Base-by-base conservation (phyloP, 2,329 filamentous ascomycete genomes). In the Bimuria novae-zelandiae region DNA sequence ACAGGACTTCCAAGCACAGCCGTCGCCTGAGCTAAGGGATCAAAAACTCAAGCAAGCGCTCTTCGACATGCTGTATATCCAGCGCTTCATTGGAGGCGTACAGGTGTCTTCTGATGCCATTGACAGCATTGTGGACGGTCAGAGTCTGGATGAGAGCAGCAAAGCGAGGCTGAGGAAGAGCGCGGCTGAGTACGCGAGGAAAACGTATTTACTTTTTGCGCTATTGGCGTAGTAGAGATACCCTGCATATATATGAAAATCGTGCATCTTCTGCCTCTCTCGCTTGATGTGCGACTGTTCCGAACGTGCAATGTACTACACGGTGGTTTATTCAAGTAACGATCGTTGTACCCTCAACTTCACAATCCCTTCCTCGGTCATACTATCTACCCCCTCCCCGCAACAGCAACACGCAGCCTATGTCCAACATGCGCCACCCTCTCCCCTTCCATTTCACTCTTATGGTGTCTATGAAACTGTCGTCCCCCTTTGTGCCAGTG, bases 201-300 rank as follows among this genome's bases (percentile, higher is more conserved):
- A 89, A 65, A 94, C 89, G 10, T 87, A 84, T 70, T 74, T 97
- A 57, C 73, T 97, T 22, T 96, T 97, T 75, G 91, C 89, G 2
- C 76, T 96, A 51, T 75, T 97, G 59, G 61, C 65, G 3, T 71
- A 57, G 56, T 7, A 8, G 33, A 16, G 33, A 16, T 14, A 16
- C n/a, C n/a, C 11, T 33, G n/a, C 25, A 6, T 27, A 27, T 27
- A 5, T 27, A 10, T 27, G 25, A 27, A 27, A n/a, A 8, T 30
- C 23, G 16, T 43, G 12, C 30, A 43, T 43, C 40, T 16, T 29
- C 7, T 39, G n/a, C 23, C 7, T 40, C 37, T 10, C 21, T n/a
- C n/a, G n/a, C n/a, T n/a, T n/a, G n/a, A n/a, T n/a, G n/a, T n/a
- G n/a, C n/a, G n/a, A n/a, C n/a, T n/a, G n/a, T n/a, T n/a, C n/a